Evolutionary conservation across 345 rosid genomes (phyloP).

Genomic region (Garcia nutans): DNA sequence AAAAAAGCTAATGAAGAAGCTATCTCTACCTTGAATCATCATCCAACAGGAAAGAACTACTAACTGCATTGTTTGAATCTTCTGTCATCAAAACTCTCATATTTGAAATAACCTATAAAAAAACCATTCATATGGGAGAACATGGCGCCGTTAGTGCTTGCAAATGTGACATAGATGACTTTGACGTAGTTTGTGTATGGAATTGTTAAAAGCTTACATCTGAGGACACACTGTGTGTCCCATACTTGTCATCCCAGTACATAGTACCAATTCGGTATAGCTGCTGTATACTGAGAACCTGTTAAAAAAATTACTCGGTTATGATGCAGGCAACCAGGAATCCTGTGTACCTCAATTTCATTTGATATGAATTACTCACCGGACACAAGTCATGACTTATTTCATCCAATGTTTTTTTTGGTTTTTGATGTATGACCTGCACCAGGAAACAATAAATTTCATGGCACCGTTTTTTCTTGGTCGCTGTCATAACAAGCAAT

Average conservation of each 20-base stretch:
- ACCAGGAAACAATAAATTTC: constrained; percentile 16
- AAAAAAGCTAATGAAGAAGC: not conserved
- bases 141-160: not conserved
- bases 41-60: constrained; percentile 87
- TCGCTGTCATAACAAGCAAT: constrained; percentile 5
- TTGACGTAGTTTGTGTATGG: constrained; percentile 20
- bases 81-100: constrained; percentile 97
- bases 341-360: not conserved
- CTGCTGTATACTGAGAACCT: constrained; percentile 93
- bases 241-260: constrained; percentile 99
- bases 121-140: not conserved
- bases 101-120: constrained; percentile 70
- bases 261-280: constrained; percentile 83
- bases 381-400: constrained; percentile 93
- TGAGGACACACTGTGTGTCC: constrained; percentile 79
- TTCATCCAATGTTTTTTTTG: constrained; percentile 85
- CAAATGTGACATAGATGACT: constrained; percentile 18
- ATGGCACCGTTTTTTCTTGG: not conserved
- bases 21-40: constrained; percentile 83
- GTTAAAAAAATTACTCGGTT: constrained; percentile 12
- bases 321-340: not conserved
- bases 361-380: constrained; percentile 40
- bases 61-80: constrained; percentile 91
- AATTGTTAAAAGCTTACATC: constrained; percentile 60
- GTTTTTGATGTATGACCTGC: constrained; percentile 94